Evolutionary conservation across 768 basidiomycete genomes (phyloP), one percentile per base, ranked within the genome.

Genomic region (Coprinopsis strossmayeri): DNA sequence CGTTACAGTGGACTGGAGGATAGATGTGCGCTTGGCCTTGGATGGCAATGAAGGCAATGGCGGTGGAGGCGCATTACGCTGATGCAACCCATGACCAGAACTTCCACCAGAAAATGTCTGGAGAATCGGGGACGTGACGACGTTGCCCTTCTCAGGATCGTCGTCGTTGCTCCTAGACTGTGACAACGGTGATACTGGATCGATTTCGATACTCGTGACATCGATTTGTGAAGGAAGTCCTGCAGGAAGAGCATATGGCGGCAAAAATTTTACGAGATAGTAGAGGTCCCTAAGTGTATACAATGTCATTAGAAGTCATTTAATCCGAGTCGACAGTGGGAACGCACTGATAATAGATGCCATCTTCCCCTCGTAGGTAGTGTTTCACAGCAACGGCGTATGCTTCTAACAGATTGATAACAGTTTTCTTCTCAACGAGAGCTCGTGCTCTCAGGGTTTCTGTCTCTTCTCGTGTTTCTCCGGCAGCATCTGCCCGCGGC

Each of bases 181-280:
- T 62, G 1, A 64, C 30, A 32, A 32, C 9, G 49, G 43, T 5
- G 42, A 28, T 13, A 39, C 49, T 5, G 49, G 49, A 10, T 49
- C 48, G 13, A 48, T 21, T 17, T 32, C 47, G 26, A 40, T 41
- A 25, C 18, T 26, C 1, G 26, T 46, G 32, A 46, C 25, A 21
- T 56, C 55, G 18, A 34, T 24, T 25, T 71, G 28, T 67, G 77
- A 46, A 2, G 63, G 63, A 52, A 77, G 63, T 26, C 77, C 76
- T 1, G 73, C 58, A 1, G 81, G 79, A 3, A 82, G 62, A 1
- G 74, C 72, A 54, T 82, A 84, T 10, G 77, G 68, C 2, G 85
- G 84, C n/a, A 88, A 72, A 60, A 79, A 84, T 59, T 84, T 87
- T 59, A 84, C 78, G 37, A 82, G 74, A 52, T 82, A 74, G 63